phyloP scores from a whole-genome alignment of 2,329 filamentous ascomycete species.

The Pseudocercospora vitis region DNA sequence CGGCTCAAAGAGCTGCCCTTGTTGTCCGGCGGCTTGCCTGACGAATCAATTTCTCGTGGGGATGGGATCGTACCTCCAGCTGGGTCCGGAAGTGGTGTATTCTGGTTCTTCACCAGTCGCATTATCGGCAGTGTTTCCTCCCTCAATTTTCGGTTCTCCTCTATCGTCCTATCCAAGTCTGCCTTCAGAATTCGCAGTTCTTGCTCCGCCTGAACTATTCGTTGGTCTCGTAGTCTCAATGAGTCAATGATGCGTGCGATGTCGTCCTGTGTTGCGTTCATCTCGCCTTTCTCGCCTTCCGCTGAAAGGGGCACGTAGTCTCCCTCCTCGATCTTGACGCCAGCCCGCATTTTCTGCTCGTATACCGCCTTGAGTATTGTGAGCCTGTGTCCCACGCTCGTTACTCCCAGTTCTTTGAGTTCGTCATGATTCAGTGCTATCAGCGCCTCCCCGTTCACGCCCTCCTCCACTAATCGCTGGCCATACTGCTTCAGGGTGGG shows the following conservation, averaged over 20 bases:
- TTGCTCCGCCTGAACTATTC: conserved; percentile 77
- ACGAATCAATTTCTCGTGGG: conserved; percentile 34
- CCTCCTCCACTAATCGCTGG: conserved; percentile 67
- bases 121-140: conserved; percentile 91
- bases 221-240: conserved; percentile 83
- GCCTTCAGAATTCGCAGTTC: conserved; percentile 74
- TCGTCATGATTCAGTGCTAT: conserved; percentile 88
- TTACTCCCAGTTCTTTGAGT: conserved; percentile 90
- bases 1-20: conserved; percentile 51
- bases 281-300: conserved; percentile 81
- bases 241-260: conserved; percentile 89
- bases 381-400: conserved; percentile 88
- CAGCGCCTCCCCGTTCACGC: conserved; percentile 87
- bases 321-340: conserved; percentile 85
- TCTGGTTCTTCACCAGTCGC: conserved; percentile 85
- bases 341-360: conserved; percentile 91
- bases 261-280: conserved; percentile 87
- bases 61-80: conserved; percentile 36
- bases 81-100: conserved; percentile 74
- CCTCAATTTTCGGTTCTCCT: conserved; percentile 83
- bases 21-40: conserved; percentile 29
- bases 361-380: conserved; percentile 96
- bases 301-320: conserved; percentile 92
- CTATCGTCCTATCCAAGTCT: conserved; percentile 54
- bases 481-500: conserved; percentile 38